Percentiles rank a stretch among this genome's conserved stretches.
Conservation (phyloP, 768 basidiomycete species). For the Leccinum olivaceopallidum region DNA sequence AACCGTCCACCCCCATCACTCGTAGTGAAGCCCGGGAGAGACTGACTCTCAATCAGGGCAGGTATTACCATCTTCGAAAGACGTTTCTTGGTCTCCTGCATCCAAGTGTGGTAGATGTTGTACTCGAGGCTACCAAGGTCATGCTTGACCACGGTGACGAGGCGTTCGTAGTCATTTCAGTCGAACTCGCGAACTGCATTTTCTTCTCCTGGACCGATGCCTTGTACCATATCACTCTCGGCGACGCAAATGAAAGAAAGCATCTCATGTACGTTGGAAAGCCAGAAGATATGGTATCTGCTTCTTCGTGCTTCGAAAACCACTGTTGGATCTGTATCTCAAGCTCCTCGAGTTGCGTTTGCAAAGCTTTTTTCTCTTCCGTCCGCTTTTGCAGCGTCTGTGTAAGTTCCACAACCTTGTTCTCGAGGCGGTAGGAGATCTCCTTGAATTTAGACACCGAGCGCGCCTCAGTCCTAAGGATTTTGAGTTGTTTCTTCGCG, state of each 20-base stretch:
- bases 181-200: slow-evolving; percentile 90
- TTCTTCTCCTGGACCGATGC: slow-evolving; percentile 95
- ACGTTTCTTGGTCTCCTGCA: slow-evolving; percentile 96
- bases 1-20: slow-evolving; percentile 91
- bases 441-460: slow-evolving; percentile 99
- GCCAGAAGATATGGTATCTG: slow-evolving; percentile 89
- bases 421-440: slow-evolving; percentile 96
- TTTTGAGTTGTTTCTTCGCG: slow-evolving; percentile 83
- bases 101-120: slow-evolving; percentile 99
- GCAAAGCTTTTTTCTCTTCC: slow-evolving; percentile 86
- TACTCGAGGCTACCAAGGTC: slow-evolving; percentile 98
- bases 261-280: slow-evolving; percentile 99
- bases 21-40: slow-evolving; percentile 95
- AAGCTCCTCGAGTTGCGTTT: slow-evolving; percentile 69
- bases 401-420: slow-evolving; percentile 98
- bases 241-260: slow-evolving; percentile 98
- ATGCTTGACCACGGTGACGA: slow-evolving; percentile 98
- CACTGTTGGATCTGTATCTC: slow-evolving; percentile 87
- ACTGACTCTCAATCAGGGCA: slow-evolving; percentile 95
- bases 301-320: slow-evolving; percentile 86
- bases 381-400: slow-evolving; percentile 90
- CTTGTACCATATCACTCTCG: slow-evolving; percentile 98
- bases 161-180: slow-evolving; percentile 95
- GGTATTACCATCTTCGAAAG: slow-evolving; percentile 98
- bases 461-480: slow-evolving; percentile 86